Conservation (phyloP, 768 basidiomycete species). For the Phanerodontia chrysosporium region DNA sequence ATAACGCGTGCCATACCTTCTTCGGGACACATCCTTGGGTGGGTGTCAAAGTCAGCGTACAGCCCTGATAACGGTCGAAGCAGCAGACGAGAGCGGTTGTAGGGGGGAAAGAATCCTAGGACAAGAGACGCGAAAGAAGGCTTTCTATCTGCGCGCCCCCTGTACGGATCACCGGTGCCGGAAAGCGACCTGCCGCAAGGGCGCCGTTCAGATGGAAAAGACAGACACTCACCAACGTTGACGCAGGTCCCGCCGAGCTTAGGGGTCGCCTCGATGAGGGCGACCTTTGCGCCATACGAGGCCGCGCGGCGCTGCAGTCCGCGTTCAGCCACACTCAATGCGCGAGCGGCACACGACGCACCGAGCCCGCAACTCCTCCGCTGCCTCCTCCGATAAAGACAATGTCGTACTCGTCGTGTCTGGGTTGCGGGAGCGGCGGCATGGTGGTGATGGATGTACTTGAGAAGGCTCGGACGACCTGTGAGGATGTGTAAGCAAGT, state of each 20-base stretch:
- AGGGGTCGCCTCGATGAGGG: slow-evolving; percentile 74
- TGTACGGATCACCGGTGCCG: not conserved
- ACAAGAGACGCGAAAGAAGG: too few species aligned
- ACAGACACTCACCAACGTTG: slow-evolving; percentile 75
- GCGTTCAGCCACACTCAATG: not conserved
- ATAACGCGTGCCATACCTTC: slow-evolving; percentile 52
- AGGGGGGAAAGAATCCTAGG: too few species aligned
- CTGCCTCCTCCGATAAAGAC: slow-evolving; percentile 92
- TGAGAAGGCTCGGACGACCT: slow-evolving; percentile 39
- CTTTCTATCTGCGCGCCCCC: too few species aligned
- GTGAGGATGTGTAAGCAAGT: slow-evolving; percentile 1
- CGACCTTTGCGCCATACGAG: slow-evolving; percentile 89
- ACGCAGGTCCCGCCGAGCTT: slow-evolving; percentile 93
- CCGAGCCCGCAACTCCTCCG: slow-evolving; percentile 86
- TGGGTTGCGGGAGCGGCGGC: slow-evolving; percentile 69
- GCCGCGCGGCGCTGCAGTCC: slow-evolving; percentile 80
- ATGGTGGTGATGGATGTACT: slow-evolving; percentile 48
- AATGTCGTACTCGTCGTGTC: slow-evolving; percentile 70
- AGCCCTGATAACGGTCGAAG: too few species aligned
- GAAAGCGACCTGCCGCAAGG: too few species aligned
- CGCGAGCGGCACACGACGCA: slow-evolving; percentile 32
- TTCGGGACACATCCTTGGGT: slow-evolving; percentile 89
- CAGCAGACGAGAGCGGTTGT: too few species aligned
- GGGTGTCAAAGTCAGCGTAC: not conserved
- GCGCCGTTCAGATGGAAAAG: too few species aligned